Conservation (phyloP, 495 filamentous ascomycete genomes). For the Podospora pseudoanserina region DNA sequence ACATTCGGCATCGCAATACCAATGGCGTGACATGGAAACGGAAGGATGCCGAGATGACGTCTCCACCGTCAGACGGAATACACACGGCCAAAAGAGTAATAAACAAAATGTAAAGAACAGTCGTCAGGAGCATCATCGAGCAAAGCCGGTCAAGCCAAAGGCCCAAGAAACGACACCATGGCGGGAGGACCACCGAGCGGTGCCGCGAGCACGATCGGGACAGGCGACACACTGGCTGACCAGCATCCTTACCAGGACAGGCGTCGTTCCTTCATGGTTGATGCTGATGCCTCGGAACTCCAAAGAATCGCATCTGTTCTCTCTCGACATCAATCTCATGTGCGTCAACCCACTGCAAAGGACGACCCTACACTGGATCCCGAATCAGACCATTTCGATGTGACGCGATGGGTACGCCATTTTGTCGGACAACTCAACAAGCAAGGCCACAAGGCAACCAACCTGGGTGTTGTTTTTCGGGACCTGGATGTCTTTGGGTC, state of each 20-base stretch:
- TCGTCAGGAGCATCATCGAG: too few relatives aligned
- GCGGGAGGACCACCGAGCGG: too few relatives aligned
- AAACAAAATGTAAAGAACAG: not conserved
- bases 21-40: not conserved
- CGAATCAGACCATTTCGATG: constrained; percentile 25
- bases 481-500: constrained; percentile 55
- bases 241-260: not conserved
- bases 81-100: not conserved
- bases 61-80: not conserved
- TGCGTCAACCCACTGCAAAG: not conserved
- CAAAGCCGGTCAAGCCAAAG: too few relatives aligned
- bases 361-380: constrained; percentile 24
- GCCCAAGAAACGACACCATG: too few relatives aligned
- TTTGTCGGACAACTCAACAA: constrained; percentile 28
- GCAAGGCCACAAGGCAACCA: constrained; percentile 18
- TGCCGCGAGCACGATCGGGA: too few relatives aligned
- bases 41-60: not conserved
- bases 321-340: not conserved
- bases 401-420: constrained; percentile 21
- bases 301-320: not conserved
- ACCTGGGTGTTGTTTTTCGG: constrained; percentile 44
- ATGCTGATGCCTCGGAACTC: not conserved
- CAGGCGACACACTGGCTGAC: not conserved
- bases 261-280: not conserved
- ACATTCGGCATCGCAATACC: not conserved